A percentile compares a stretch with the other conserved stretches of the same genome.
These are phyloP conservation scores for Larix sibirica DNA, from an alignment of 83 land plant genomes.

Conservation along the genomic window DNA sequence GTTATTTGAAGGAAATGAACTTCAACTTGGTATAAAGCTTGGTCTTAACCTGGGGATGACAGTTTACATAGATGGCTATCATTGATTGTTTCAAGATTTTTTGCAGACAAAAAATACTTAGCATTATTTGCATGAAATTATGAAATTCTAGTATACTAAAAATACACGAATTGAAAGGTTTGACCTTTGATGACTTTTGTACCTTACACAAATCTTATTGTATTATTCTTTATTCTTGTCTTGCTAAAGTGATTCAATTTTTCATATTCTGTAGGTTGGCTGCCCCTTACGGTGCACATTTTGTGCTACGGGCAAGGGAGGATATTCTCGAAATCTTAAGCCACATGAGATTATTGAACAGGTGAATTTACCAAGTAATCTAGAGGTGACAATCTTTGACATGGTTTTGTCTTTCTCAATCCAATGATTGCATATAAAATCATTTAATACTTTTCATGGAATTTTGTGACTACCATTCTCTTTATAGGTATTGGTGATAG, in stretches of 20 bases:
- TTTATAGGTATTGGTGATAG: conserved; percentile 85
- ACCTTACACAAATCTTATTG: neutral
- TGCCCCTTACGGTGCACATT: conserved; percentile 94
- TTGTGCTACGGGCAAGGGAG: conserved; percentile 99
- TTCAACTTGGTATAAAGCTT: neutral
- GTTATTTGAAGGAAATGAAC: neutral
- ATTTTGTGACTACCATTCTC: neutral
- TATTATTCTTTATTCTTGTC: neutral
- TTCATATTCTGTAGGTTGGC: conserved; percentile 69
- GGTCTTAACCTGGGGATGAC: too few species aligned
- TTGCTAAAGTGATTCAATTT: neutral
- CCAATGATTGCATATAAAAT: neutral
- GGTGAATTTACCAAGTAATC: conserved; percentile 26
- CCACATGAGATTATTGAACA: conserved; percentile 97
- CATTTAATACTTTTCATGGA: neutral
- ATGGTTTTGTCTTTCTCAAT: conserved; percentile 6
- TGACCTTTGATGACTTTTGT: neutral
- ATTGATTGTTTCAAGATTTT: neutral
- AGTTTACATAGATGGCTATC: too few species aligned
- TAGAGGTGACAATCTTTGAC: neutral
- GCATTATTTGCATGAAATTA: neutral
- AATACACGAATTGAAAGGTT: neutral
- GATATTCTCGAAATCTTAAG: conserved; percentile 84
- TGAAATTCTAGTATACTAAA: neutral
- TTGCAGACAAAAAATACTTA: neutral